Conservation (phyloP, 805 yeast species). For the Kazachstania viticola region DNA sequence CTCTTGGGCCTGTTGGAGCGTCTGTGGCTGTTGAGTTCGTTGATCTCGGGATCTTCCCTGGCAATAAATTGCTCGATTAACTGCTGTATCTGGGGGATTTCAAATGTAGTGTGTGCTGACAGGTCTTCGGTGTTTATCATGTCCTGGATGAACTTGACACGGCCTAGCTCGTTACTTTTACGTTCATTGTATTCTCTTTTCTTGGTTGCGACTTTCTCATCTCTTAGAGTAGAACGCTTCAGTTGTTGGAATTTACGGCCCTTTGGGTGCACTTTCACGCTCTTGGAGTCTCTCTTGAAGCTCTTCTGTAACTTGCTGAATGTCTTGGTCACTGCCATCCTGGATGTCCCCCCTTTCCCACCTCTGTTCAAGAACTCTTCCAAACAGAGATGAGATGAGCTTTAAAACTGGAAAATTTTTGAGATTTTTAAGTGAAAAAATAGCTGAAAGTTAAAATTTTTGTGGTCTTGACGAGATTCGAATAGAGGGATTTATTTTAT, state of each 20-base stretch:
- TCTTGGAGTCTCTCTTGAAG: conserved; percentile 15
- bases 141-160: conserved; percentile 50
- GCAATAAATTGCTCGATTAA: conserved; percentile 51
- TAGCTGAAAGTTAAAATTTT: too few relatives aligned
- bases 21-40: conserved; percentile 46
- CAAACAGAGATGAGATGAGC: not conserved
- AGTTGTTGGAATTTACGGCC: conserved; percentile 82
- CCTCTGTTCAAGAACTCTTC: not conserved
- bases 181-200: conserved; percentile 48
- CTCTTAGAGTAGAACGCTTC: conserved; percentile 79
- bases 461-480: too few relatives aligned
- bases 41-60: conserved; percentile 68
- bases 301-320: conserved; percentile 24
- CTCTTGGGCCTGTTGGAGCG: conserved; percentile 84
- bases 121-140: conserved; percentile 33
- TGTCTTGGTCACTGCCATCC: conserved; percentile 28
- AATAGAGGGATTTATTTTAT: too few relatives aligned
- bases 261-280: conserved; percentile 51
- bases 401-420: not conserved
- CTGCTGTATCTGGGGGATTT: conserved; percentile 45
- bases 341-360: not conserved
- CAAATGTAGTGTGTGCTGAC: conserved; percentile 33
- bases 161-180: conserved; percentile 46
- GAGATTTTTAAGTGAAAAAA: too few relatives aligned
- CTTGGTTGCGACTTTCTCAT: conserved; percentile 50